Evolutionary conservation across 139 green algal species (phyloP), one percentile per base, ranked within the genome.

Genomic region (Tetraselmis chui): DNA sequence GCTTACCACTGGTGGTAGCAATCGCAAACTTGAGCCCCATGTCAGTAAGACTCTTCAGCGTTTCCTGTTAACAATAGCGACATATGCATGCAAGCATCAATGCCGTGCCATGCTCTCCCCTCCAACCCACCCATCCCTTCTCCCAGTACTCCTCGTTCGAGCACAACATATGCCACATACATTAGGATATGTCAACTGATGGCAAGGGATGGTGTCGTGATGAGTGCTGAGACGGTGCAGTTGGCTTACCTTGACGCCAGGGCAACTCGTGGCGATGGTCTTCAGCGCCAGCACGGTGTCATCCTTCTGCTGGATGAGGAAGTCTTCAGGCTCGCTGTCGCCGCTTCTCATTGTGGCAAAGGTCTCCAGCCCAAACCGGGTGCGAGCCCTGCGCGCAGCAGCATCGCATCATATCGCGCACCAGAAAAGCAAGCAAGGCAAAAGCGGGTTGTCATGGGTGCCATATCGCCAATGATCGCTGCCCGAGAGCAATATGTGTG

Each of bases 301-400:
- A 32, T 80, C 76, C 76, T 80, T 80, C 28, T 80, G 76, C 26
- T 59, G 76, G 29, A 32, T 80, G 29, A 80, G 76, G 76, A 80
- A 59, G 76, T 80, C 76, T 11, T 80, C 45, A 18, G 45, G 45
- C 45, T 67, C 45, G 45, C 11, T 80, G 26, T 29, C 76, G n/a
- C 31, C 29, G 23, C 2, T 32, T 2, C 76, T 27, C 28, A 32
- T 80, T 2, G 2, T 32, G 23, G 27, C 76, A 29, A 80, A 28
- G 29, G 76, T 30, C 28, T 31, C 29, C n/a, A 80, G 76, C 2
- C 76, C 76, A 11, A 32, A 59, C 25, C 32, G 31, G n/a, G 76
- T 32, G 76, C 28, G 28, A 29, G 45, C 45, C 45, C 45, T 67
- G 45, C n/a, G n/a, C n/a, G n/a, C n/a, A n/a, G n/a, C n/a, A n/a